Conservation (phyloP, 352 stramenopile genomes). For the Globisporangium nagaii region DNA sequence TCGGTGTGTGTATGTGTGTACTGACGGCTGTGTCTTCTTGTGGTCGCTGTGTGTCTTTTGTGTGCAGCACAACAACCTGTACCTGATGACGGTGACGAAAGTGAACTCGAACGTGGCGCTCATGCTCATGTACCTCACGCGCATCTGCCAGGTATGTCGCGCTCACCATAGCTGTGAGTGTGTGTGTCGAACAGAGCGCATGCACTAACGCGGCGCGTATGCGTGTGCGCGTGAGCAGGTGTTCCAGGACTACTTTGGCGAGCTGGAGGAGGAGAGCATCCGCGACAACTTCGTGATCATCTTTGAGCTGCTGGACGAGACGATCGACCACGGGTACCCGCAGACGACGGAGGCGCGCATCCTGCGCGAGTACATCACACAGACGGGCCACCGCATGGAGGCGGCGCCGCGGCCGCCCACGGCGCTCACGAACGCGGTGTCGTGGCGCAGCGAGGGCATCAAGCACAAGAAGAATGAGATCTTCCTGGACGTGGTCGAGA, state of each 20-base stretch:
- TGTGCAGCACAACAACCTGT: conserved; percentile 96
- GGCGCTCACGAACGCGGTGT: conserved; percentile 98
- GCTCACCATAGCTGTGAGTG: too few relatives aligned
- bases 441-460: conserved; percentile 98
- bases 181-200: too few relatives aligned
- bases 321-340: conserved; percentile 99
- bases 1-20: not conserved
- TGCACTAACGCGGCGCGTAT: too few relatives aligned
- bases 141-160: conserved; percentile 68
- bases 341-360: conserved; percentile 91
- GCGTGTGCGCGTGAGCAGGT: too few relatives aligned
- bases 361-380: conserved; percentile 94
- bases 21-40: not conserved
- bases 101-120: conserved; percentile 98
- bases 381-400: conserved; percentile 95
- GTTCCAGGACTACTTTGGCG: conserved; percentile 99
- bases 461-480: conserved; percentile 99
- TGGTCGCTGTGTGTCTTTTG: not conserved
- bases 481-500: conserved; percentile 99
- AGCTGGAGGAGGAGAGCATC: conserved; percentile 99
- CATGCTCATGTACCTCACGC: conserved; percentile 93
- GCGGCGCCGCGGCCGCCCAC: conserved; percentile 91
- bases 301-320: conserved; percentile 99
- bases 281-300: conserved; percentile 99
- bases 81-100: conserved; percentile 98